Evolutionary conservation across 768 basidiomycete genomes (phyloP).

Genomic region (Kwoniella bestiolae): DNA sequence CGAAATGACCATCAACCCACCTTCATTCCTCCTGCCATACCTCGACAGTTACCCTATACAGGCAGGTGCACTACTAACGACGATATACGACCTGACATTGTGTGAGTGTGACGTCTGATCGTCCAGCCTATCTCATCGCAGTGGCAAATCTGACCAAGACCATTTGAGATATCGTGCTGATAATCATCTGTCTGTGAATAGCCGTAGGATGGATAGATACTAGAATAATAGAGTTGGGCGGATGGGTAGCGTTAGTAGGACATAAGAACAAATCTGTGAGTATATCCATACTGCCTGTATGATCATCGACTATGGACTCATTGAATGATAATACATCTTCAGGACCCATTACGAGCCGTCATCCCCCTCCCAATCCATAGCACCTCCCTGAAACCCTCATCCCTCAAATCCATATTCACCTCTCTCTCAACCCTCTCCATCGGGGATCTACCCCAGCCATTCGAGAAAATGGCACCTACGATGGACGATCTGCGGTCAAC

Average conservation of each 20-base stretch:
- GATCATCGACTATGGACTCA: background rate
- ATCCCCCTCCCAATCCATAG: constrained; percentile 52
- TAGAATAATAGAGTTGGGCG: constrained; percentile 34
- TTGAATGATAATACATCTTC: background rate
- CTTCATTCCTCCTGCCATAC: constrained; percentile 23
- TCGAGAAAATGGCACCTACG: constrained; percentile 30
- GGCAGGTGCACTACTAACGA: constrained; percentile 50
- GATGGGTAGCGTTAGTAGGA: constrained; percentile 52
- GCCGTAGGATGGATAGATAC: constrained; percentile 56
- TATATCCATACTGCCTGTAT: constrained; percentile 5
- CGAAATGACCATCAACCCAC: background rate
- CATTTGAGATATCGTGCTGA: background rate
- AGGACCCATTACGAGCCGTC: constrained; percentile 52
- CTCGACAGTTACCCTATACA: constrained; percentile 44
- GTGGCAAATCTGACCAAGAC: background rate
- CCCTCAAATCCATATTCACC: constrained; percentile 44
- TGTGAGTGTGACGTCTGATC: too few relatives aligned
- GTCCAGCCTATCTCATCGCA: background rate
- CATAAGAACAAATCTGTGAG: constrained; percentile 46
- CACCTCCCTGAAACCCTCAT: constrained; percentile 48
- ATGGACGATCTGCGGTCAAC: constrained; percentile 23
- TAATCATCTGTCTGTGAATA: constrained; percentile 11
- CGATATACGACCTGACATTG: constrained; percentile 51
- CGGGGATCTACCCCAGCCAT: constrained; percentile 20
- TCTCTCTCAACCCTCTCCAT: constrained; percentile 22